Base-by-base conservation (phyloP, 768 basidiomycete genomes). In the Phallus indusiatus region DNA sequence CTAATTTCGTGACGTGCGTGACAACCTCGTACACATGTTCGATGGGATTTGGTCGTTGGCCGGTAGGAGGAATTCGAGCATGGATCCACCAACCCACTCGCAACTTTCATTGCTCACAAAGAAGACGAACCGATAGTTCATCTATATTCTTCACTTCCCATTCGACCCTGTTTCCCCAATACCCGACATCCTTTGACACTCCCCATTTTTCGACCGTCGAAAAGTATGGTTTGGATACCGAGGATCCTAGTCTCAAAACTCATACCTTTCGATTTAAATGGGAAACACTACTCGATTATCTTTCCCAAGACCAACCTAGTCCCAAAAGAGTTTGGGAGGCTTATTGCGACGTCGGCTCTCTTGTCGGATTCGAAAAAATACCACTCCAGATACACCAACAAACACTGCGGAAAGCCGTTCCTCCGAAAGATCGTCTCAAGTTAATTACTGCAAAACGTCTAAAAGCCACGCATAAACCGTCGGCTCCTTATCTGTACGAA, bases 341-440 rank as follows among this genome's bases (percentile, higher is more conserved):
- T 64, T 91, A 91, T 70, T 71, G 75, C 55, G 81, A 81, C 60
- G 72, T 86, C 53, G 69, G 85, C 55, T 74, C 74, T 61, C 67
- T 73, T 57, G 66, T 78, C 47, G 82, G 77, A 35, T 71, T 74
- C 62, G 72, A 78, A 33, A 68, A 68, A 14, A 71, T 90, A 46
- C 85, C 88, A 12, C 69, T 86, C 22, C 76, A 84, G 62, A 62
- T 85, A 18, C 88, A 90, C 71, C 85, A 83, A 65, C 71, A 75
- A 46, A 86, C 88, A 58, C 78, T 91, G 20, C 81, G 86, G 46
- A 80, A 75, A 60, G 88, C 86, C 65, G 80, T 83, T 54, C 79
- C 79, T 4, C 67, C 79, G 1, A 70, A 75, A 28, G 64, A 71
- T 14, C 61, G 72, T 24, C 72, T 86, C 24, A 82, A 84, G 28